Conservation (phyloP, 306 rosid species). For the Vicia faba region DNA sequence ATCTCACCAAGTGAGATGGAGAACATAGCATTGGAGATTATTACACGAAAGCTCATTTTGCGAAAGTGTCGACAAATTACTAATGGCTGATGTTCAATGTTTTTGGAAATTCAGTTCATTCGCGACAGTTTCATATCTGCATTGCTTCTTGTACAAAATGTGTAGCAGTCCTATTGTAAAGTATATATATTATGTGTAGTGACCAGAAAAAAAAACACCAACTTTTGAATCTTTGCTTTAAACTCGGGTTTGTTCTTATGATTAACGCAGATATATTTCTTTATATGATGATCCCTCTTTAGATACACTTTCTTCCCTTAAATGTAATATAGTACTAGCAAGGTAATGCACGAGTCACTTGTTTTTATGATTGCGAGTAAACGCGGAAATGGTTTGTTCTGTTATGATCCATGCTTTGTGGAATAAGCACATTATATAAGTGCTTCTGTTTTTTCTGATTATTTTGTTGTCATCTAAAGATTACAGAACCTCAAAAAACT, state of each 20-base stretch:
- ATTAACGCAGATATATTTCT: not conserved
- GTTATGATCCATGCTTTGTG: too few relatives aligned
- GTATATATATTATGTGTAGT: slow-evolving; percentile 50
- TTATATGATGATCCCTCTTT: not conserved
- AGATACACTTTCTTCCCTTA: not conserved
- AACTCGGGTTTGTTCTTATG: slow-evolving; percentile 15
- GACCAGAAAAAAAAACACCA: slow-evolving; percentile 44
- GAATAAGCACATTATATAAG: too few relatives aligned
- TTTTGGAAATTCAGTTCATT: slow-evolving; percentile 48
- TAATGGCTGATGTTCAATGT: slow-evolving; percentile 45
- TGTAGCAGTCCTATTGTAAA: slow-evolving; percentile 65
- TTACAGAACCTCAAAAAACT: not conserved
- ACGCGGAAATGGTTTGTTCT: too few relatives aligned
- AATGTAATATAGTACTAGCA: not conserved
- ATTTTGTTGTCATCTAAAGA: not conserved
- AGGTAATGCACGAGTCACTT: not conserved
- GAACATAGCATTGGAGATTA: slow-evolving; percentile 38
- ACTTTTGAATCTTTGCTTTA: slow-evolving; percentile 39
- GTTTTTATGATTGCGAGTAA: too few relatives aligned
- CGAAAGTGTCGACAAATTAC: not conserved
- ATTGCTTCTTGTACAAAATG: slow-evolving; percentile 46
- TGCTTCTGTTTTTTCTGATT: too few relatives aligned
- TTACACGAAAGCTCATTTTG: slow-evolving; percentile 20
- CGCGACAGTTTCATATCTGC: slow-evolving; percentile 44
- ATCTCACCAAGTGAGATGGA: slow-evolving; percentile 43